These are phyloP conservation scores for Cadophora luteo-olivacea DNA, from an alignment of 2,329 filamentous ascomycete genomes.

Conservation along the genomic window DNA sequence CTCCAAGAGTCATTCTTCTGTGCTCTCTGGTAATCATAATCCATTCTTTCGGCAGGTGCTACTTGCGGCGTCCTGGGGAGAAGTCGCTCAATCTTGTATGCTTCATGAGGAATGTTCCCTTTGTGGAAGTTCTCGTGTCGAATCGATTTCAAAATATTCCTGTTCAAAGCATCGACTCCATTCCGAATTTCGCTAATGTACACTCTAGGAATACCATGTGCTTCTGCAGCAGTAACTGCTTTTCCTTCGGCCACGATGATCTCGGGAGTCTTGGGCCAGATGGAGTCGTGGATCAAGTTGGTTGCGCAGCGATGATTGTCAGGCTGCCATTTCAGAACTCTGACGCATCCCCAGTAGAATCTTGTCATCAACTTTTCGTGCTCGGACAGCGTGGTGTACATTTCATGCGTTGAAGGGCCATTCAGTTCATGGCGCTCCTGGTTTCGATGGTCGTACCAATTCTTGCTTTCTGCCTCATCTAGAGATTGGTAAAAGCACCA, in stretches of 20 bases:
- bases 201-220: neutral
- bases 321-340: constrained; percentile 20
- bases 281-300: neutral
- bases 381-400: constrained; percentile 32
- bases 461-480: neutral
- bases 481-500: constrained; percentile 29
- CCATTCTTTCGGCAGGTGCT: neutral
- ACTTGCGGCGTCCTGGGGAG: neutral
- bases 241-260: neutral
- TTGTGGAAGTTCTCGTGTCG: neutral
- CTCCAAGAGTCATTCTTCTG: constrained; percentile 5
- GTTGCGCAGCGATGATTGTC: neutral
- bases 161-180: neutral
- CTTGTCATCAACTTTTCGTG: constrained; percentile 43
- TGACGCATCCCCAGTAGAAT: constrained; percentile 42
- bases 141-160: constrained; percentile 4
- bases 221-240: neutral
- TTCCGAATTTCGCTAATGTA: neutral
- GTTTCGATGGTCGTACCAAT: constrained; percentile 26
- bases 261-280: neutral
- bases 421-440: constrained; percentile 10
- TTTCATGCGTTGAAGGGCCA: neutral
- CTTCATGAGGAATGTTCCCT: neutral
- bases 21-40: neutral
- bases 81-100: neutral